Evolutionary conservation across 805 yeast genomes (phyloP).

Genomic region (Torulaspora quercuum): DNA sequence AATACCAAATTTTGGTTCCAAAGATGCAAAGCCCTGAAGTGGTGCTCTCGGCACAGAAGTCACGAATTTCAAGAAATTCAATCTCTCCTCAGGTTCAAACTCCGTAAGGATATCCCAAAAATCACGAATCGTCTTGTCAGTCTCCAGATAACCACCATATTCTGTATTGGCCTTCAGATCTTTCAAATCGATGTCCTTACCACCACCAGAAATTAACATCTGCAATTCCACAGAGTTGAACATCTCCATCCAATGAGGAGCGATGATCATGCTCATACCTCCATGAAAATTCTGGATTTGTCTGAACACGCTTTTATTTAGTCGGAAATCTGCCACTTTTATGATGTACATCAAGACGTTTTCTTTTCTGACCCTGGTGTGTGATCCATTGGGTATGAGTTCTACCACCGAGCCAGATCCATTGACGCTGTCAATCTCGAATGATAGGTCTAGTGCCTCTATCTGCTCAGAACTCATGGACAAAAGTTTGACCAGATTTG

Average conservation of each 20-base stretch:
- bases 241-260: slow-evolving; percentile 74
- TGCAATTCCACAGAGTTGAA: slow-evolving; percentile 84
- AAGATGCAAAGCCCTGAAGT: slow-evolving; percentile 71
- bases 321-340: slow-evolving; percentile 71
- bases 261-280: slow-evolving; percentile 68
- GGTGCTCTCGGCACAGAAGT: slow-evolving; percentile 94
- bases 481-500: slow-evolving; percentile 59
- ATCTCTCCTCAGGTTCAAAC: slow-evolving; percentile 57
- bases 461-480: slow-evolving; percentile 54
- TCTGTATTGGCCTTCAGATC: slow-evolving; percentile 64
- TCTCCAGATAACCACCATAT: slow-evolving; percentile 58
- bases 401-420: slow-evolving; percentile 48
- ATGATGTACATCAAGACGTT: slow-evolving; percentile 74
- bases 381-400: slow-evolving; percentile 58
- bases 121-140: slow-evolving; percentile 55
- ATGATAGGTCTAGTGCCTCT: slow-evolving; percentile 53
- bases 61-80: slow-evolving; percentile 75
- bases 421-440: slow-evolving; percentile 55
- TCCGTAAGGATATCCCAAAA: slow-evolving; percentile 79
- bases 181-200: slow-evolving; percentile 60
- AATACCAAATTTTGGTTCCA: slow-evolving; percentile 78
- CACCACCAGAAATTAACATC: slow-evolving; percentile 78
- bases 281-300: slow-evolving; percentile 54
- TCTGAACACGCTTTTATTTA: slow-evolving; percentile 61
- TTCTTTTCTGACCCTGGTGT: slow-evolving; percentile 50